phyloP scores from a whole-genome alignment of 345 rosid species.

The Citrus mangshanensis region DNA sequence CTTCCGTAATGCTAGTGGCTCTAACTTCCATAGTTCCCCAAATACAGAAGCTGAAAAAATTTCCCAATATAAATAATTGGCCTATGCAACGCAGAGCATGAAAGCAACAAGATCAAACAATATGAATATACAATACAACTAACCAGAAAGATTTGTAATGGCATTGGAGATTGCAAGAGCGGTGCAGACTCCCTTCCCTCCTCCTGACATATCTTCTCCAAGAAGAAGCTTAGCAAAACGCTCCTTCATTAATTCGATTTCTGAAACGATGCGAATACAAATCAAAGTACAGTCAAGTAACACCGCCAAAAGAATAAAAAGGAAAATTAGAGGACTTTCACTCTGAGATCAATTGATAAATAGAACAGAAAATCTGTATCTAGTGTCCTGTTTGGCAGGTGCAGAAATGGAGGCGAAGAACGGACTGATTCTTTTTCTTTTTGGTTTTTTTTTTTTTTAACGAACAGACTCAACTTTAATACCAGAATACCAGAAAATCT shows the following conservation, averaged over 20 bases:
- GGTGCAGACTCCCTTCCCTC: slow-evolving; percentile 44
- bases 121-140: background rate
- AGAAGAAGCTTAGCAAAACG: slow-evolving; percentile 50
- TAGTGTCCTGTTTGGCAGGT: background rate
- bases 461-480: background rate
- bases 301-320: background rate
- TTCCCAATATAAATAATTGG: background rate
- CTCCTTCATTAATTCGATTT: slow-evolving; percentile 44
- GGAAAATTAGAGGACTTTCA: background rate
- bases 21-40: slow-evolving; percentile 45
- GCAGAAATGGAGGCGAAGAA: background rate
- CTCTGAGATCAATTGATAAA: background rate
- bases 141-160: slow-evolving; percentile 36
- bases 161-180: slow-evolving; percentile 49
- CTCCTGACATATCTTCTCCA: slow-evolving; percentile 67
- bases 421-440: background rate
- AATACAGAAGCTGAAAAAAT: slow-evolving; percentile 36
- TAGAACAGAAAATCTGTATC: background rate
- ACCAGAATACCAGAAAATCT: background rate
- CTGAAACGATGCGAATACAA: slow-evolving; percentile 17
- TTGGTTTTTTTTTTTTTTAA: too few relatives aligned
- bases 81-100: background rate
- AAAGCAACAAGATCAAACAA: background rate
- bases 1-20: slow-evolving; percentile 34
- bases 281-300: background rate